These are phyloP conservation scores for Irpex sp. DNA, from an alignment of 1,284 basidiomycete species.

Conservation along the genomic window DNA sequence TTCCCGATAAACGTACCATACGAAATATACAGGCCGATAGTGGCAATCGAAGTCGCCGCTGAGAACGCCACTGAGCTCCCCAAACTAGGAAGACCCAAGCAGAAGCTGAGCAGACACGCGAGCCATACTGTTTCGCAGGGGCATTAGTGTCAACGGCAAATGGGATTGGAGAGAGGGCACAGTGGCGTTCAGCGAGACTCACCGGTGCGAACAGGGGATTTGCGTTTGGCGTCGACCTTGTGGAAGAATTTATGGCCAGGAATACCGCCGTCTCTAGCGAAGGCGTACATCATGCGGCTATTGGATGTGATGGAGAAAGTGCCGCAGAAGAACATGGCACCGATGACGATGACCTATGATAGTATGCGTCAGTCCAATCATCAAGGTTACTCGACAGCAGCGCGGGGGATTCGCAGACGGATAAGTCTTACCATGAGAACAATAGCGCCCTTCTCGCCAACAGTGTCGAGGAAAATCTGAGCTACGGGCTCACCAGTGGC, in stretches of 20 bases:
- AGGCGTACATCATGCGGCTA: slow-evolving; percentile 79
- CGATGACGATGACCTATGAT: slow-evolving; percentile 56
- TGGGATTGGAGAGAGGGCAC: neutral
- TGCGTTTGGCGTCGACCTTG: slow-evolving; percentile 54
- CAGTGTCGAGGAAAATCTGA: slow-evolving; percentile 73
- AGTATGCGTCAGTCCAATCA: neutral
- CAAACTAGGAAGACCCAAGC: slow-evolving; percentile 67
- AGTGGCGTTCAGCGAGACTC: slow-evolving; percentile 21
- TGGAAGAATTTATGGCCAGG: slow-evolving; percentile 66
- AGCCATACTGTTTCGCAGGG: slow-evolving; percentile 55
- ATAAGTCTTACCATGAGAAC: slow-evolving; percentile 53
- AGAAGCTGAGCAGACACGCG: slow-evolving; percentile 72
- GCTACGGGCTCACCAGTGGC: slow-evolving; percentile 66
- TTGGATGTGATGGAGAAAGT: slow-evolving; percentile 76
- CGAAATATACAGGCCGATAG: slow-evolving; percentile 73
- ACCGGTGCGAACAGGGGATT: slow-evolving; percentile 65
- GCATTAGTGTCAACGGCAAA: neutral
- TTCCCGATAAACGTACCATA: slow-evolving; percentile 42
- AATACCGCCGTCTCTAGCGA: slow-evolving; percentile 67
- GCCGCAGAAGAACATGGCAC: slow-evolving; percentile 71
- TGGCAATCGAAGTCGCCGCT: slow-evolving; percentile 74
- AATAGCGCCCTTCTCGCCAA: slow-evolving; percentile 67
- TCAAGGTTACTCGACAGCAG: neutral
- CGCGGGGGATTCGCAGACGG: neutral
- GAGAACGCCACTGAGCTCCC: slow-evolving; percentile 70